Base-by-base conservation (phyloP, 192 early-diverging fungal genomes). In the Linnemannia exigua region DNA sequence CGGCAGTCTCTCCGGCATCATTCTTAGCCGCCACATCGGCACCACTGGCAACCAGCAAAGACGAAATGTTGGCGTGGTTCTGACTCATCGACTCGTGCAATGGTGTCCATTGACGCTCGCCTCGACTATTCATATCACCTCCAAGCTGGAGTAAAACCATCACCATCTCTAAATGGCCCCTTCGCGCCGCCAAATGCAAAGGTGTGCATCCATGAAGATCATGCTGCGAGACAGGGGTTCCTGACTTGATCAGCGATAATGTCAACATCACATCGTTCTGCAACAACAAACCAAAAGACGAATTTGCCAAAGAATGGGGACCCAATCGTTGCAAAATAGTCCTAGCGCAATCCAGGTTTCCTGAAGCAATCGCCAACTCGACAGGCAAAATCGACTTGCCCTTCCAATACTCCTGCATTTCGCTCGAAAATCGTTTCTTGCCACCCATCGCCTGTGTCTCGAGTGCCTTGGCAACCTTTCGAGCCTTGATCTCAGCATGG, bases 171-270 rank as follows among this genome's bases (percentile, higher is more conserved):
- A 72, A 31, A 46, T 88, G 88, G 3, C 95, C 94, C 46, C 91
- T 79, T 0, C 94, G 87, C 16, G 94, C 90, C 11, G 95, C 93
- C 74, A 92, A 88, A 74, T 95, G 95, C 54, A 95, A 69, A 15
- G 95, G 91, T 25, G 92, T 94, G 83, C 91, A 95, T 17, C 93
- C 93, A 77, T 87, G 82, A 17, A 80, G n/a, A 44, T 89, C 84
- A 41, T 70, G 73, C 70, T 89, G 88, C 11, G 84, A 87, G 5
- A 89, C 84, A 17, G 84, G 81, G 17, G 54, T 75, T 38, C 88
- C 88, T 1, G 84, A 81, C 63, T 84, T 86, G 50, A 80, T 77
- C 52, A 89, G 51, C 47, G 81, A 82, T 48, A 89, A 51, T 0
- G 88, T 87, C 41, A 89, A 63, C 88, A 89, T 89, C 25, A 89